phyloP scores from a whole-genome alignment of 2,329 filamentous ascomycete species.

The Phaeosphaeriaceae sp. region DNA sequence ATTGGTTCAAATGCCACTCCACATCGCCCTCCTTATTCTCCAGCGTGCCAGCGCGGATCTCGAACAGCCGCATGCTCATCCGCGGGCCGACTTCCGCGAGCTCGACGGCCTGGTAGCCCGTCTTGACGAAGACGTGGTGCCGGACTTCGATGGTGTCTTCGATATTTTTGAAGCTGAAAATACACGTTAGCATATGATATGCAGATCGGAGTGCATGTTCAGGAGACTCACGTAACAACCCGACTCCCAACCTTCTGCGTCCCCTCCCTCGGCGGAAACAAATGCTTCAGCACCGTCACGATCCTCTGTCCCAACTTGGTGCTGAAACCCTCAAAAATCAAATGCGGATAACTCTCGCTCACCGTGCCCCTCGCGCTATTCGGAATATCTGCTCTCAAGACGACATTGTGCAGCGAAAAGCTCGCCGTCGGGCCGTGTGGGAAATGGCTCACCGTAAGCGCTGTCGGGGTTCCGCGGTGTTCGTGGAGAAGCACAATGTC shows the following conservation, averaged over 20 bases:
- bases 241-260: constrained; percentile 82
- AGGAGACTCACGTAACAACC: constrained; percentile 69
- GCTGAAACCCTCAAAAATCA: constrained; percentile 94
- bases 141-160: constrained; percentile 88
- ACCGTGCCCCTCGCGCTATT: constrained; percentile 86
- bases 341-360: constrained; percentile 88
- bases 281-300: constrained; percentile 88
- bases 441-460: constrained; percentile 84
- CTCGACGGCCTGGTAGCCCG: constrained; percentile 81
- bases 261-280: constrained; percentile 88
- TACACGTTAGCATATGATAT: constrained; percentile 8
- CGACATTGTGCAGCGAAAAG: constrained; percentile 91
- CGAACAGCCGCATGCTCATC: constrained; percentile 97
- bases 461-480: constrained; percentile 89
- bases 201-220: background rate
- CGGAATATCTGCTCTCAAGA: constrained; percentile 90
- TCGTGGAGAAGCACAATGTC: constrained; percentile 82
- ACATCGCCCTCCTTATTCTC: constrained; percentile 96
- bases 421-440: constrained; percentile 88
- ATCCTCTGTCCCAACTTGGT: constrained; percentile 81
- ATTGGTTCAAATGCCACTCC: constrained; percentile 96
- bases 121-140: constrained; percentile 93
- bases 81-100: constrained; percentile 66
- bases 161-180: constrained; percentile 71
- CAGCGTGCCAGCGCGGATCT: constrained; percentile 88